A percentile compares a stretch with the other conserved stretches of the same genome.
phyloP scores from a whole-genome alignment of 2,329 filamentous ascomycete species.

The Nigrograna mackinnonii region DNA sequence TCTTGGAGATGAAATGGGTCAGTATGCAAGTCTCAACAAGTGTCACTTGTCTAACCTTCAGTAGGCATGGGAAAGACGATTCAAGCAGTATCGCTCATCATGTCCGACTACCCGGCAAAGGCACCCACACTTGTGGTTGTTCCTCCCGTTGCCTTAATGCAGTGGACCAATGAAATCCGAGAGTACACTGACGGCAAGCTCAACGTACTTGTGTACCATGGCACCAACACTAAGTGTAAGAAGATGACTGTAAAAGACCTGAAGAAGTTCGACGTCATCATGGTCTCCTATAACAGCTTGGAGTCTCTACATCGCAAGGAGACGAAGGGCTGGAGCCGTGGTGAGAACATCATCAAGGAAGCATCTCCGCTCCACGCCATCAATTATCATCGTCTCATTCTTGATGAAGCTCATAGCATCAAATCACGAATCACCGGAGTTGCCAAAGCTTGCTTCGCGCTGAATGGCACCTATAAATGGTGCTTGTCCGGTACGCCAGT shows the following conservation, averaged over 20 bases:
- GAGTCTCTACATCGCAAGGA: conserved; percentile 94
- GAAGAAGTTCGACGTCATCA: conserved; percentile 85
- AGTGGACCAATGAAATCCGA: conserved; percentile 70
- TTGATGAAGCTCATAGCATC: conserved; percentile 96
- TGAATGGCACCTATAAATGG: conserved; percentile 89
- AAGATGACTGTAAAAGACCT: conserved; percentile 74
- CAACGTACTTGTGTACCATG: conserved; percentile 89
- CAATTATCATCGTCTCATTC: conserved; percentile 85
- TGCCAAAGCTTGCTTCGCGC: conserved; percentile 90
- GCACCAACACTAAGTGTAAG: conserved; percentile 83
- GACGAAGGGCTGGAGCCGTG: conserved; percentile 83
- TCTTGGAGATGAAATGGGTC: conserved; percentile 94
- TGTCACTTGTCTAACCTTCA: too few species aligned
- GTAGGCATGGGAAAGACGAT: conserved; percentile 89
- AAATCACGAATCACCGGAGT: conserved; percentile 88
- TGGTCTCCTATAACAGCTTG: conserved; percentile 92
- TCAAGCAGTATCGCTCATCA: conserved; percentile 94
- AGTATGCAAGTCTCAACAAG: background rate
- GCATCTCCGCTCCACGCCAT: conserved; percentile 77
- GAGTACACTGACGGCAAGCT: conserved; percentile 83
- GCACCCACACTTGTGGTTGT: conserved; percentile 85
- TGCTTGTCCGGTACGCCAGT: conserved; percentile 93
- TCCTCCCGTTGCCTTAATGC: conserved; percentile 91
- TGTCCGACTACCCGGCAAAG: conserved; percentile 91
- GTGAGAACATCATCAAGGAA: conserved; percentile 80